phyloP scores from a whole-genome alignment of 805 yeast genomes.

The Yarrowia sp. region DNA sequence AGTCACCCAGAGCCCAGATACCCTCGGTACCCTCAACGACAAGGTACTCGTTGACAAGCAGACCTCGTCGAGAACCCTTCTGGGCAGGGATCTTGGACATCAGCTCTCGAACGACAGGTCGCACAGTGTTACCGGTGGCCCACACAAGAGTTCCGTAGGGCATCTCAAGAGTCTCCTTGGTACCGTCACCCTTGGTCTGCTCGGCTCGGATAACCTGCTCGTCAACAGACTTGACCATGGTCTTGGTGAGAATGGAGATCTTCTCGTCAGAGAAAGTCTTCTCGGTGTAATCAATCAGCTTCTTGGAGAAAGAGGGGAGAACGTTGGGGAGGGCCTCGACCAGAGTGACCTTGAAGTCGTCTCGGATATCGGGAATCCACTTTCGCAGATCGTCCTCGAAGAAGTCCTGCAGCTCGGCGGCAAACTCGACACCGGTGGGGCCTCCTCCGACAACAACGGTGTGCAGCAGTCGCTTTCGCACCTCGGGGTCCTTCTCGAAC shows the following conservation, averaged over 20 bases:
- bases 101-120: constrained; percentile 73
- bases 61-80: constrained; percentile 87
- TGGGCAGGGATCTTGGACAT: constrained; percentile 71
- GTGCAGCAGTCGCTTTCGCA: constrained; percentile 82
- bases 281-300: constrained; percentile 70
- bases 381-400: constrained; percentile 86
- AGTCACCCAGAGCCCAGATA: constrained; percentile 92
- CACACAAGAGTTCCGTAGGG: constrained; percentile 94
- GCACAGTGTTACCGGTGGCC: constrained; percentile 97
- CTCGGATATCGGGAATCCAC: constrained; percentile 86
- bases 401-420: constrained; percentile 95
- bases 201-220: constrained; percentile 72
- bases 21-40: constrained; percentile 83
- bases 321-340: constrained; percentile 94
- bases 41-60: constrained; percentile 80
- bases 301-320: constrained; percentile 58
- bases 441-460: constrained; percentile 98
- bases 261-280: constrained; percentile 71
- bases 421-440: constrained; percentile 97
- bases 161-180: constrained; percentile 63
- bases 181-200: constrained; percentile 70
- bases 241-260: constrained; percentile 78
- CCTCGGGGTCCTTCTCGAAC: constrained; percentile 73
- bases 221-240: constrained; percentile 88
- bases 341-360: constrained; percentile 81